These are phyloP conservation scores for Paecilomyces sp. DNA, from an alignment of 2,329 filamentous ascomycete genomes.

Conservation along the genomic window DNA sequence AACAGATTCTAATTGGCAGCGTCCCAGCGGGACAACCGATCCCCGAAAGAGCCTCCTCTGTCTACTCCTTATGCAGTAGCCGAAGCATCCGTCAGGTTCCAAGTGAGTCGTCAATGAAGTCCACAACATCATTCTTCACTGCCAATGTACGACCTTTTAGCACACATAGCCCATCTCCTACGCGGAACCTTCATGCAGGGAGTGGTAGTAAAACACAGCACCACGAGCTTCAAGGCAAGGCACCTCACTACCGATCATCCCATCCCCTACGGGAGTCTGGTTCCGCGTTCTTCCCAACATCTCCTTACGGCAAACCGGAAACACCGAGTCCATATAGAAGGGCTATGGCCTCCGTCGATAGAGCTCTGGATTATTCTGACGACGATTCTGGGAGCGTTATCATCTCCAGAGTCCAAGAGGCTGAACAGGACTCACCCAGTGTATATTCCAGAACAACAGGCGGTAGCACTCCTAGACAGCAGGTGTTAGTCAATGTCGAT, in stretches of 20 bases:
- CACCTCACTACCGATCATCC: background rate
- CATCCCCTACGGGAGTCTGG: conserved; percentile 5
- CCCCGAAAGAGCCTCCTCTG: conserved; percentile 20
- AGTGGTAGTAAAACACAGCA: conserved; percentile 14
- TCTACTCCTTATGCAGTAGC: conserved; percentile 15
- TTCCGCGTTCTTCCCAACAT: conserved; percentile 14
- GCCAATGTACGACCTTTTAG: conserved; percentile 10
- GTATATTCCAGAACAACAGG: conserved; percentile 37
- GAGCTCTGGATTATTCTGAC: conserved; percentile 8
- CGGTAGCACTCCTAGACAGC: conserved; percentile 19
- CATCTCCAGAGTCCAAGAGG: conserved; percentile 3
- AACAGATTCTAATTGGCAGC: conserved; percentile 18
- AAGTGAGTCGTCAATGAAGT: conserved; percentile 23
- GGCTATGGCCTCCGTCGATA: conserved; percentile 8
- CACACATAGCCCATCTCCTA: conserved; percentile 3
- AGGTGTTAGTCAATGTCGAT: conserved; percentile 4
- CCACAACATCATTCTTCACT: conserved; percentile 23
- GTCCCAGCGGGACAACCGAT: conserved; percentile 24
- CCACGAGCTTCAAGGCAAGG: conserved; percentile 9
- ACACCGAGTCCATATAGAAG: conserved; percentile 15
- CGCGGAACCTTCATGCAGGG: conserved; percentile 1
- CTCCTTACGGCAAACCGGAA: conserved; percentile 10
- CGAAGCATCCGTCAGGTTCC: conserved; percentile 23
- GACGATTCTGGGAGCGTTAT: conserved; percentile 16
- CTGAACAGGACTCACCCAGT: conserved; percentile 27